These are phyloP conservation scores for Lentinus tigrinus DNA, from an alignment of 768 basidiomycete species.

Conservation along the genomic window DNA sequence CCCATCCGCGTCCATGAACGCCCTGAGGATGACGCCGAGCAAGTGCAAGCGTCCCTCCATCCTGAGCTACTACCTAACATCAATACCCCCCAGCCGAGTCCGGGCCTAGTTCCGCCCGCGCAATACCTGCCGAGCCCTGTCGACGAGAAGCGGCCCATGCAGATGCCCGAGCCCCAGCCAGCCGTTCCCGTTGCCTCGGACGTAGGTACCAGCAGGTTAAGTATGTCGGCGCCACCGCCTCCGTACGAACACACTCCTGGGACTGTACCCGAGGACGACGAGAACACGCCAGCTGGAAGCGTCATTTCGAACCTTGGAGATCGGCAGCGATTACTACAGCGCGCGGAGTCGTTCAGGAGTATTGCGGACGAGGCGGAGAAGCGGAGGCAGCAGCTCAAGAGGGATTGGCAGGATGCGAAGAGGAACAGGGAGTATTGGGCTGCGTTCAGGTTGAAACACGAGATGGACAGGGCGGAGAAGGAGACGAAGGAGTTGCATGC, in stretches of 20 bases:
- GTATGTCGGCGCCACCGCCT: constrained; percentile 3
- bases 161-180: constrained; percentile 15
- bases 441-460: constrained; percentile 29
- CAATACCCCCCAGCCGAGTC: constrained; percentile 15
- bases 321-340: constrained; percentile 18
- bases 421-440: constrained; percentile 22
- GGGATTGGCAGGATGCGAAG: constrained; percentile 25
- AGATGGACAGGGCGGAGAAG: constrained; percentile 29
- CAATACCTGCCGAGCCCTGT: constrained; percentile 7
- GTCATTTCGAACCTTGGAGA: constrained; percentile 24
- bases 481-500: constrained; percentile 29
- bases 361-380: constrained; percentile 28
- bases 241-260: constrained; percentile 12
- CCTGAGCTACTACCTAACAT: constrained; percentile 14
- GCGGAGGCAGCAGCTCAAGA: constrained; percentile 22
- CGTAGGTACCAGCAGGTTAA: constrained; percentile 5
- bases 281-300: constrained; percentile 16
- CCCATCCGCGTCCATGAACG: constrained; percentile 17
- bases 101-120: constrained; percentile 13
- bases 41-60: constrained; percentile 12
- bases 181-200: constrained; percentile 10
- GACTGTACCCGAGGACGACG: not conserved
- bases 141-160: constrained; percentile 18
- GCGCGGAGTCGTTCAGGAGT: constrained; percentile 30
- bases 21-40: constrained; percentile 1